phyloP scores from a whole-genome alignment of 257 asterid genomes.

The Rhazya stricta region DNA sequence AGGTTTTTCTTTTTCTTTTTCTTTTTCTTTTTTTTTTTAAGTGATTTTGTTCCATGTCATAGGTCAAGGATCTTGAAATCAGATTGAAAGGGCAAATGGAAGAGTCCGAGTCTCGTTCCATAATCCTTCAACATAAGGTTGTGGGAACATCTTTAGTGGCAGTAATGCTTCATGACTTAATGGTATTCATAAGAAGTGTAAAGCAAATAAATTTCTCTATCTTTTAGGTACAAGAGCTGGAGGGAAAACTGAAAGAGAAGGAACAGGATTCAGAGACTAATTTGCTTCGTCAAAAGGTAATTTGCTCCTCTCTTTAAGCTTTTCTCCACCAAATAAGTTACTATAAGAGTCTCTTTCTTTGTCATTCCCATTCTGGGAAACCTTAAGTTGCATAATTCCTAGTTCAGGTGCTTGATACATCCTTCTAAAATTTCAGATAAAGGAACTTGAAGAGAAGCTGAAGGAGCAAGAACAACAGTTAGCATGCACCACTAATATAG shows the following conservation, averaged over 20 bases:
- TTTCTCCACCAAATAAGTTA: not conserved
- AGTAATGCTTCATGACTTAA: not conserved
- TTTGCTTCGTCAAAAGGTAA: conserved; percentile 53
- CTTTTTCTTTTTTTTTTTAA: too few relatives aligned
- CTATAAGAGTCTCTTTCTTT: too few relatives aligned
- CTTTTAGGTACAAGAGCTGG: conserved; percentile 62
- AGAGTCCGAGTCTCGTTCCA: conserved; percentile 45
- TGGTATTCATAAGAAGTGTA: not conserved
- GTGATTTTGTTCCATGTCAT: conserved; percentile 11
- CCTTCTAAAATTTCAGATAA: conserved; percentile 37
- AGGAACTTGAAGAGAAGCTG: conserved; percentile 69
- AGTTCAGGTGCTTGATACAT: not conserved
- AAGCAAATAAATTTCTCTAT: conserved; percentile 7
- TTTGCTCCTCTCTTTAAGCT: not conserved
- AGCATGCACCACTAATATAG: conserved; percentile 23
- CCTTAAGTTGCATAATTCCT: too few relatives aligned
- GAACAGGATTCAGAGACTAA: conserved; percentile 43
- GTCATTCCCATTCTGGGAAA: too few relatives aligned
- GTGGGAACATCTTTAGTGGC: not conserved
- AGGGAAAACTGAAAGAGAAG: conserved; percentile 42
- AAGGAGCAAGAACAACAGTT: conserved; percentile 63
- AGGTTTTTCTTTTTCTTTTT: too few relatives aligned
- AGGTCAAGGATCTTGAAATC: conserved; percentile 77
- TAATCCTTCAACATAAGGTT: conserved; percentile 68
- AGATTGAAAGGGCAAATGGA: conserved; percentile 56